A percentile compares a stretch with the other conserved stretches of the same genome.
Conservation (phyloP, 2,329 filamentous ascomycete species). For the Calonectria hongkongensis region DNA sequence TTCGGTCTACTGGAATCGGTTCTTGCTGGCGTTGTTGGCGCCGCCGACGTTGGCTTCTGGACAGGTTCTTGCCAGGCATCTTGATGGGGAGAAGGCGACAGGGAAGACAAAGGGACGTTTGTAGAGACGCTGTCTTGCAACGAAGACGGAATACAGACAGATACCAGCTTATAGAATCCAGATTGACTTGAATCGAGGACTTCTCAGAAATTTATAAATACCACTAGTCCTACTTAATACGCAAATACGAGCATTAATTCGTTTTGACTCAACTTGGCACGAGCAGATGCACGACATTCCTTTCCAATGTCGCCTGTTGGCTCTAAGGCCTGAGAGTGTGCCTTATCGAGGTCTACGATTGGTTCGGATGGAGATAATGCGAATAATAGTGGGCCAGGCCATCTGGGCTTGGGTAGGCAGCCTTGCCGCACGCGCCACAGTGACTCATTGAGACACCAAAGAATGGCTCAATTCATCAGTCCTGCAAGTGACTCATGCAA, state of each 20-base stretch:
- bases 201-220: too few species aligned
- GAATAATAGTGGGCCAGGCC: background rate
- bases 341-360: background rate
- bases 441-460: background rate
- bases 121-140: too few species aligned
- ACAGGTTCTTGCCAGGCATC: constrained; percentile 8
- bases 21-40: background rate
- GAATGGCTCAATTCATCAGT: background rate
- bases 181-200: too few species aligned
- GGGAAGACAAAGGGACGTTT: too few species aligned
- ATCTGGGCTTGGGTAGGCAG: background rate
- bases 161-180: too few species aligned
- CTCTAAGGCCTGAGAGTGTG: background rate
- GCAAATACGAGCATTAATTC: too few species aligned
- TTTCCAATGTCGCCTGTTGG: background rate
- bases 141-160: too few species aligned
- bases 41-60: constrained; percentile 7
- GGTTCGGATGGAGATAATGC: background rate
- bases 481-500: too few species aligned
- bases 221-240: too few species aligned
- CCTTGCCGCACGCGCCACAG: background rate
- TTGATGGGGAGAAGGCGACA: background rate
- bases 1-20: background rate
- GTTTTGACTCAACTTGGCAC: too few species aligned
- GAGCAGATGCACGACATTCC: background rate